Base-by-base conservation (phyloP, 805 yeast genomes). In the Candida adriatica region DNA sequence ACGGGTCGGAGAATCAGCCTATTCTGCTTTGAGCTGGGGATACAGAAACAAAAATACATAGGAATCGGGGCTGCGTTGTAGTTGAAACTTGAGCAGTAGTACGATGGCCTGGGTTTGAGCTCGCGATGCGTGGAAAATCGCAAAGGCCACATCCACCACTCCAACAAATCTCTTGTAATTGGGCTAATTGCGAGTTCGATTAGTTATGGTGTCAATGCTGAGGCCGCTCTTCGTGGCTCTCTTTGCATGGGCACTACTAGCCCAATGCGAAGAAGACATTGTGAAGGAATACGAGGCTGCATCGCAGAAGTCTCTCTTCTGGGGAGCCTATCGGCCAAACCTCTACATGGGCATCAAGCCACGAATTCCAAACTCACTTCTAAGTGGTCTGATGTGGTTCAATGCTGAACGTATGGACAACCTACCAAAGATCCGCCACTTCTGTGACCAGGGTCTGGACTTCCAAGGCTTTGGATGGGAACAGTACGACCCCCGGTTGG, bases 241-340 rank as follows among this genome's bases (percentile, higher is more conserved):
- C n/a, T n/a, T n/a, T n/a, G n/a, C n/a, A n/a, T n/a, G n/a, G n/a
- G n/a, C n/a, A n/a, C n/a, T n/a, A n/a, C n/a, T n/a, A n/a, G n/a
- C n/a, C n/a, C n/a, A n/a, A n/a, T n/a, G n/a, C n/a, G n/a, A n/a
- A n/a, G n/a, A n/a, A n/a, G n/a, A n/a, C n/a, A n/a, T n/a, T n/a
- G n/a, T n/a, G n/a, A n/a, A n/a, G n/a, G 41, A 48, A 1, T 64
- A 53, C 31, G 52, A 54, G 26, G 38, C 47, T 17, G 57, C 61
- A 21, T 63, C 71, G 6, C 60, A 66, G 29, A 59, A 68, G 25
- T 70, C 85, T 3, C 59, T 83, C 17, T 54, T 75, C 19, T 90
- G 98, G 98, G 97, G 95, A 1, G 94, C 97, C 1, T 90, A 87
- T 56, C 62, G 96, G 41, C 78, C 96, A 7, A 82, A 85, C 34